Percentiles rank a stretch among this genome's conserved stretches.
These are phyloP conservation scores for Acer campestre DNA, from an alignment of 345 rosid genomes.

Conservation along the genomic window DNA sequence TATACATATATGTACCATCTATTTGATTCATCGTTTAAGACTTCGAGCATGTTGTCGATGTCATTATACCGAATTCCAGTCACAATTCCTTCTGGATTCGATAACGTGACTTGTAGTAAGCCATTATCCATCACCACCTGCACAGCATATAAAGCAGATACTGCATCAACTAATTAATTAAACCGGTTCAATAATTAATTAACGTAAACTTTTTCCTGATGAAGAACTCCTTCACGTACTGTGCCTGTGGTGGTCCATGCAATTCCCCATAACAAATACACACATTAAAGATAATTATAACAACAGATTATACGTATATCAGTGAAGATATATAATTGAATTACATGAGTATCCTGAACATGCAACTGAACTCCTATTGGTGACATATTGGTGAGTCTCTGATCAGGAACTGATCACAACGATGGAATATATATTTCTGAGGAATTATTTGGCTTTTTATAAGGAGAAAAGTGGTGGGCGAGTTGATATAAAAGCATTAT, in stretches of 20 bases:
- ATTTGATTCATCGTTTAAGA: conserved; percentile 68
- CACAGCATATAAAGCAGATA: conserved; percentile 12
- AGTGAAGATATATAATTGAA: not conserved
- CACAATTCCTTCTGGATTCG: conserved; percentile 80
- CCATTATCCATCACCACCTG: conserved; percentile 91
- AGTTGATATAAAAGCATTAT: not conserved
- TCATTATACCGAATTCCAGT: conserved; percentile 65
- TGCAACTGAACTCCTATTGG: conserved; percentile 29
- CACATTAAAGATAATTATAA: conserved; percentile 15
- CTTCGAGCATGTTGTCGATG: conserved; percentile 87
- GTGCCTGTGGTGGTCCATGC: too few relatives aligned
- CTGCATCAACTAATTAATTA: not conserved
- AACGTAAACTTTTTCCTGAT: too few relatives aligned
- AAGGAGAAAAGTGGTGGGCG: not conserved
- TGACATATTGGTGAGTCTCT: conserved; percentile 23
- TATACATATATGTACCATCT: conserved; percentile 82
- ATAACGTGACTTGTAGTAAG: conserved; percentile 62
- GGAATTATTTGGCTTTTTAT: not conserved
- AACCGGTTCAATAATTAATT: too few relatives aligned
- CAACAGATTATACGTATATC: not conserved
- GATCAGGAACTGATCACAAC: not conserved
- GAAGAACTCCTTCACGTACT: too few relatives aligned
- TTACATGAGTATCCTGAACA: conserved; percentile 39
- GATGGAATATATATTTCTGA: not conserved
- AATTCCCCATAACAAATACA: not conserved